Evolutionary conservation across 2,329 filamentous ascomycete species (phyloP).

Genomic region (Scytalidium sp.): DNA sequence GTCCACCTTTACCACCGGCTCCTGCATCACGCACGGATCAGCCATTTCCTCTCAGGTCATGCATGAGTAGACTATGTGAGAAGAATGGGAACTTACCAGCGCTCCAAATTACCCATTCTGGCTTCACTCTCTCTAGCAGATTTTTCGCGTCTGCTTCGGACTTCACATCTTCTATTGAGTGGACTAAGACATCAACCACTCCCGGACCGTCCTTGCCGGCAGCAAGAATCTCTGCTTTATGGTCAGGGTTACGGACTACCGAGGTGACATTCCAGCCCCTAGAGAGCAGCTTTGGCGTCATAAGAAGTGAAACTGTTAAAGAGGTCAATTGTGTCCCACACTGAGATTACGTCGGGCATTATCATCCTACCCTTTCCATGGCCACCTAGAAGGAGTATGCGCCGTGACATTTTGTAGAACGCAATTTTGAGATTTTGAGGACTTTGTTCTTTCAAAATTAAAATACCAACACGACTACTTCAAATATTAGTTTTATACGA

Average conservation of each 20-base stretch:
- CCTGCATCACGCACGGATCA: conserved; percentile 35
- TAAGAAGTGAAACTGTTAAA: conserved; percentile 59
- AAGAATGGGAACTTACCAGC: conserved; percentile 46
- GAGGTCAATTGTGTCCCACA: neutral
- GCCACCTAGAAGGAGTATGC: conserved; percentile 74
- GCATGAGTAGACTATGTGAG: neutral
- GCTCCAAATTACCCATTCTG: conserved; percentile 67
- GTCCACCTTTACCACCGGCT: conserved; percentile 57
- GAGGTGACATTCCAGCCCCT: conserved; percentile 76
- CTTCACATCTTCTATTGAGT: conserved; percentile 69
- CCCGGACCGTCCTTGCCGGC: conserved; percentile 48
- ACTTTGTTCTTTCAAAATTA: neutral
- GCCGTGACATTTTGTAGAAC: conserved; percentile 19
- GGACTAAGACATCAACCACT: conserved; percentile 66
- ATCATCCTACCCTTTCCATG: conserved; percentile 63
- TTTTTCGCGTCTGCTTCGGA: conserved; percentile 57
- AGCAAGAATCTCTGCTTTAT: conserved; percentile 58
- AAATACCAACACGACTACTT: too few relatives aligned
- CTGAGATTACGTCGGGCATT: neutral
- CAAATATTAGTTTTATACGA: too few relatives aligned
- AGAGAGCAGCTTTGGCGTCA: conserved; percentile 73
- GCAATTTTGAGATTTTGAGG: neutral
- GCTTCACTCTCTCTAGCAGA: conserved; percentile 58
- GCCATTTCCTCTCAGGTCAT: neutral
- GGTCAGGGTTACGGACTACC: conserved; percentile 70